A percentile compares a stretch with the other conserved stretches of the same genome.
These are phyloP conservation scores for Halenospora varia DNA, from an alignment of 495 filamentous ascomycete genomes.

Conservation along the genomic window DNA sequence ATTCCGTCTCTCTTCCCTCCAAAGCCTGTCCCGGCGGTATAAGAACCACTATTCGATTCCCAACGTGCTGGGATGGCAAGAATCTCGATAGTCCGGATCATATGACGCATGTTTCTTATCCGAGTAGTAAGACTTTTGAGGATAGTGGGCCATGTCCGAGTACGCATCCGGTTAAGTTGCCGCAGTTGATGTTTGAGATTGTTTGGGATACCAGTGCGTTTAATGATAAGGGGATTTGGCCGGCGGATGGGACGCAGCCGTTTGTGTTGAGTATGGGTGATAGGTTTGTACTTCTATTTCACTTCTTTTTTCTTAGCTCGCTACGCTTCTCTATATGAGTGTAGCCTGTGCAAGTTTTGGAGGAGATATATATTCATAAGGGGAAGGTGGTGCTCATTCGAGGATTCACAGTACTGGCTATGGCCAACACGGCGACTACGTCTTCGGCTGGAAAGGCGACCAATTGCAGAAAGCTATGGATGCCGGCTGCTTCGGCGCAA, in stretches of 20 bases:
- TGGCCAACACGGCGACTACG: slow-evolving; percentile 73
- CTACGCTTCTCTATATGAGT: too few species aligned
- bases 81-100: slow-evolving; percentile 35
- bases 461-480: slow-evolving; percentile 37
- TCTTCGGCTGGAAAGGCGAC: slow-evolving; percentile 60
- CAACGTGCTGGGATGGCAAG: slow-evolving; percentile 84
- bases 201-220: slow-evolving; percentile 39
- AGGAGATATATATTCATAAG: neutral
- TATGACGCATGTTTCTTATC: neutral
- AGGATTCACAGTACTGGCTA: slow-evolving; percentile 12
- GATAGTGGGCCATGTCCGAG: neutral
- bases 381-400: too few species aligned
- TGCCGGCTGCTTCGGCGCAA: slow-evolving; percentile 29
- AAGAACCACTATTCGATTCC: slow-evolving; percentile 77
- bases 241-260: slow-evolving; percentile 51
- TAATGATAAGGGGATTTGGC: slow-evolving; percentile 66
- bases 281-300: neutral
- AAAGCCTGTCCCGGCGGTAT: slow-evolving; percentile 54
- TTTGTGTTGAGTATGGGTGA: slow-evolving; percentile 61
- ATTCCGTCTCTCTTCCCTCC: slow-evolving; percentile 48
- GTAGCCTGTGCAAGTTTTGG: too few species aligned
- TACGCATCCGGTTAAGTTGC: slow-evolving; percentile 21
- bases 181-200: neutral
- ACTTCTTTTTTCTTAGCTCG: neutral
- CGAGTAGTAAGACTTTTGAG: neutral